phyloP scores from a whole-genome alignment of 805 yeast species.

The Scheffersomyces amazonensis region DNA sequence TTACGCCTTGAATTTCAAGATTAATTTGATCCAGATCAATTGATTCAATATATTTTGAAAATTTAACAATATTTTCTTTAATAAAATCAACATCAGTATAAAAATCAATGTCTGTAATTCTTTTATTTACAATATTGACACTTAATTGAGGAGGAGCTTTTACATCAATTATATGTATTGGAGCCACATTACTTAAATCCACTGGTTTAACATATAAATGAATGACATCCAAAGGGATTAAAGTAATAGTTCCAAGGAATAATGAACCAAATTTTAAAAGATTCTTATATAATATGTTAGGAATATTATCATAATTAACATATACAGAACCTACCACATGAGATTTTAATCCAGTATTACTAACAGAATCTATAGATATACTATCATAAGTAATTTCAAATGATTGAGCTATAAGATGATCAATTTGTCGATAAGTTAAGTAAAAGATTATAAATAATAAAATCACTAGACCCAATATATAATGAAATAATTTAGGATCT shows the following conservation, averaged over 20 bases:
- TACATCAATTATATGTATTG: conserved; percentile 19
- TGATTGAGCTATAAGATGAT: conserved; percentile 15
- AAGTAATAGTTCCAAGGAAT: conserved; percentile 19
- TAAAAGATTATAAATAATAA: conserved; percentile 9
- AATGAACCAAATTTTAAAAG: conserved; percentile 18
- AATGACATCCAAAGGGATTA: conserved; percentile 17
- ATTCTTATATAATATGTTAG: conserved; percentile 16
- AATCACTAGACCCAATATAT: conserved; percentile 3
- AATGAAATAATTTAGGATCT: conserved; percentile 3
- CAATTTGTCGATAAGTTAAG: conserved; percentile 11
- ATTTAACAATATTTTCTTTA: conserved; percentile 13
- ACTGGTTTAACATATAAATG: conserved; percentile 15
- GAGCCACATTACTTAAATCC: conserved; percentile 4
- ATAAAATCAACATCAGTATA: conserved; percentile 16
- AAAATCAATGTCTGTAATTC: conserved; percentile 21
- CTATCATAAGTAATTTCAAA: conserved; percentile 19
- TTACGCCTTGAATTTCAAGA: conserved; percentile 19
- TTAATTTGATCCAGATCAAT: conserved; percentile 12
- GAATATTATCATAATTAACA: conserved; percentile 25
- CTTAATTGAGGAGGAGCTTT: conserved; percentile 22
- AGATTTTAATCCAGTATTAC: conserved; percentile 24
- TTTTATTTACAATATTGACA: conserved; percentile 16
- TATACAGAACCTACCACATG: conserved; percentile 23
- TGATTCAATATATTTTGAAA: conserved; percentile 14
- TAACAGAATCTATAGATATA: conserved; percentile 19